A percentile compares a stretch with the other conserved stretches of the same genome.
Conservation (phyloP, 2,329 filamentous ascomycete species). For the Talaromyces sp. region DNA sequence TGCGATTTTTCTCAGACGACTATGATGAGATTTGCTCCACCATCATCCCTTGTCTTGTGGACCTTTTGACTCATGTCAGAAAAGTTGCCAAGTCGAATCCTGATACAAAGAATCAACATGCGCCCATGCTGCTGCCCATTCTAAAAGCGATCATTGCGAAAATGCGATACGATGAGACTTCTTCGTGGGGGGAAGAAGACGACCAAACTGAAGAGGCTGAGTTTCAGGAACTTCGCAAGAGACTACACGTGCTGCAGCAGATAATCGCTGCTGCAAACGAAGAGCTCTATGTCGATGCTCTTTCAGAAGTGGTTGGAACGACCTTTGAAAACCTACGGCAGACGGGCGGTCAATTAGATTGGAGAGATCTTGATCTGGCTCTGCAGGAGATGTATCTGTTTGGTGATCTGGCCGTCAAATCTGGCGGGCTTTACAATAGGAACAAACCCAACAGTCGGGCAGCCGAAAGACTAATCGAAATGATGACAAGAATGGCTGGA, state of each 20-base stretch:
- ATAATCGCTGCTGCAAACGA: slow-evolving; percentile 87
- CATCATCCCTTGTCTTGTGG: slow-evolving; percentile 87
- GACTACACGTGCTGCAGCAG: slow-evolving; percentile 85
- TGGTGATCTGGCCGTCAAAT: slow-evolving; percentile 85
- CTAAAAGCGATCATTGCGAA: slow-evolving; percentile 88
- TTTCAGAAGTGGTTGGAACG: slow-evolving; percentile 80
- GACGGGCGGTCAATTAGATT: slow-evolving; percentile 71
- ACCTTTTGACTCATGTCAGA: slow-evolving; percentile 83
- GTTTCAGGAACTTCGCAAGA: slow-evolving; percentile 88
- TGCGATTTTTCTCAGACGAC: slow-evolving; percentile 95
- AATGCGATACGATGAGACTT: slow-evolving; percentile 96
- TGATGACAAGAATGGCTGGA: slow-evolving; percentile 95
- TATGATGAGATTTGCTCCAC: slow-evolving; percentile 97
- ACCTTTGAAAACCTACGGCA: slow-evolving; percentile 78
- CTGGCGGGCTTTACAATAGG: slow-evolving; percentile 80
- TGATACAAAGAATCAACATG: slow-evolving; percentile 66
- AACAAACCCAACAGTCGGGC: slow-evolving; percentile 73
- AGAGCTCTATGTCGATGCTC: slow-evolving; percentile 75
- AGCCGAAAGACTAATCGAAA: slow-evolving; percentile 73
- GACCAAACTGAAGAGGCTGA: slow-evolving; percentile 96
- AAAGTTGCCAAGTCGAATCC: slow-evolving; percentile 62
- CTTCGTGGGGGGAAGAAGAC: slow-evolving; percentile 86
- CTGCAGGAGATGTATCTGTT: slow-evolving; percentile 94
- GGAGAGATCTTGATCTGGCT: slow-evolving; percentile 90
- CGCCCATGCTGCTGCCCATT: slow-evolving; percentile 78